A percentile compares a stretch with the other conserved stretches of the same genome.
These are phyloP conservation scores for Erodium moschatum DNA, from an alignment of 441 rosid species.

Conservation along the genomic window DNA sequence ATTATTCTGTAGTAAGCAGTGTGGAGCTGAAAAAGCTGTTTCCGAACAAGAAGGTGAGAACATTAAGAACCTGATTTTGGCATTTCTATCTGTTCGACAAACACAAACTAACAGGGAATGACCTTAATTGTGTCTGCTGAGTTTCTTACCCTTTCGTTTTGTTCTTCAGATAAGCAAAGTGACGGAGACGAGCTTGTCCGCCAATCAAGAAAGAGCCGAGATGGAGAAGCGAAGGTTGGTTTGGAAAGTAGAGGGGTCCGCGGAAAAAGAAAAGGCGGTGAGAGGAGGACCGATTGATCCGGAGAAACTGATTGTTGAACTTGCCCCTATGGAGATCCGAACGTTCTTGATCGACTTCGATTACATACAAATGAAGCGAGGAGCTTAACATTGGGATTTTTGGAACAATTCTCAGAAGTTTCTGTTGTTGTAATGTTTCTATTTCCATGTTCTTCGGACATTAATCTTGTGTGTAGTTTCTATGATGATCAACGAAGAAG, in stretches of 20 bases:
- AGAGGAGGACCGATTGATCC: conserved; percentile 48
- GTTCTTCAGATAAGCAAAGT: conserved; percentile 35
- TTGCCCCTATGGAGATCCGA: conserved; percentile 53
- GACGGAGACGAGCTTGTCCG: conserved; percentile 59
- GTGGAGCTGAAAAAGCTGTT: conserved; percentile 55
- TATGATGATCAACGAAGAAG: neutral
- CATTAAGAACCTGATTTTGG: neutral
- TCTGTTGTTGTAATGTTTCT: neutral
- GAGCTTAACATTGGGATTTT: neutral
- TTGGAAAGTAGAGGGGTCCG: conserved; percentile 50
- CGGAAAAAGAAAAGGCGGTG: conserved; percentile 24
- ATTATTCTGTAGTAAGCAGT: conserved; percentile 43
- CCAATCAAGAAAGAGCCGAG: conserved; percentile 51
- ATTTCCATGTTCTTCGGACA: neutral
- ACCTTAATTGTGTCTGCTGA: neutral
- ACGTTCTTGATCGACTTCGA: conserved; percentile 37
- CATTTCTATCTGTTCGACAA: neutral
- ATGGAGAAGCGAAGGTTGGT: conserved; percentile 56
- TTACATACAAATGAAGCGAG: conserved; percentile 15
- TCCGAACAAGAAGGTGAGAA: conserved; percentile 46
- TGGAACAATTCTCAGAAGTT: neutral
- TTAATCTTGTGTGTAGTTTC: neutral
- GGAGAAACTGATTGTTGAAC: conserved; percentile 41
- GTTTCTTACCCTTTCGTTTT: neutral
- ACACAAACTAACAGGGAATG: neutral